phyloP scores from a whole-genome alignment of 176 grass and related monocot genomes.

The Bonia amplexicaulis region DNA sequence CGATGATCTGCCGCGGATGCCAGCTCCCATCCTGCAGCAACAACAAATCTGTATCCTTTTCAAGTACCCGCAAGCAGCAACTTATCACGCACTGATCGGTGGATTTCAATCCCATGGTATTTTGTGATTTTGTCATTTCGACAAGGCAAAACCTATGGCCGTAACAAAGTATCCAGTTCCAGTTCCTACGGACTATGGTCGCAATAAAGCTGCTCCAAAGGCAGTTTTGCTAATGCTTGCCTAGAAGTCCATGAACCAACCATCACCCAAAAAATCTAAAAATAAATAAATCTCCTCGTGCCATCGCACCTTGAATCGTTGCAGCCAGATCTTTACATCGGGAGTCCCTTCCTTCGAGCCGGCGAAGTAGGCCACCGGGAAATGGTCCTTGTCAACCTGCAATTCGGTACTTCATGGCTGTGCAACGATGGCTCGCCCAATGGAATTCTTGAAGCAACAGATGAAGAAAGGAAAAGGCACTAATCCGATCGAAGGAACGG shows the following conservation, averaged over 20 bases:
- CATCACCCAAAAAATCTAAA: neutral
- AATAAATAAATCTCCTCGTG: neutral
- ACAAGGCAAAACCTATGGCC: too few species aligned
- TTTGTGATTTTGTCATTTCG: too few species aligned
- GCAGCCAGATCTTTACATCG: neutral
- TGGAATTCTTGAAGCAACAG: neutral
- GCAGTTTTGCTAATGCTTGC: neutral
- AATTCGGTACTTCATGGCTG: neutral
- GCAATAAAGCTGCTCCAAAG: neutral
- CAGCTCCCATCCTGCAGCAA: neutral
- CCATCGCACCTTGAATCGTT: neutral
- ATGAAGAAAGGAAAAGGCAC: neutral
- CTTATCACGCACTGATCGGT: too few species aligned
- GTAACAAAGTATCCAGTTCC: too few species aligned
- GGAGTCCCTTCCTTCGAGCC: neutral
- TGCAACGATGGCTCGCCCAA: neutral
- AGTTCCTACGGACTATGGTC: too few species aligned
- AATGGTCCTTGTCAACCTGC: neutral
- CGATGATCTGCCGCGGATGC: conserved; percentile 19
- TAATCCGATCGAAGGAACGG: neutral
- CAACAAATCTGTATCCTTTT: too few species aligned
- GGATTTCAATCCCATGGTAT: too few species aligned
- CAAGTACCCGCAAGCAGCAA: too few species aligned
- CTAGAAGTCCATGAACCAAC: neutral
- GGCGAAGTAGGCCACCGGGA: neutral